Evolutionary conservation across 1,139 yeast genomes (phyloP).

Genomic region (Williopsis jadinii): DNA sequence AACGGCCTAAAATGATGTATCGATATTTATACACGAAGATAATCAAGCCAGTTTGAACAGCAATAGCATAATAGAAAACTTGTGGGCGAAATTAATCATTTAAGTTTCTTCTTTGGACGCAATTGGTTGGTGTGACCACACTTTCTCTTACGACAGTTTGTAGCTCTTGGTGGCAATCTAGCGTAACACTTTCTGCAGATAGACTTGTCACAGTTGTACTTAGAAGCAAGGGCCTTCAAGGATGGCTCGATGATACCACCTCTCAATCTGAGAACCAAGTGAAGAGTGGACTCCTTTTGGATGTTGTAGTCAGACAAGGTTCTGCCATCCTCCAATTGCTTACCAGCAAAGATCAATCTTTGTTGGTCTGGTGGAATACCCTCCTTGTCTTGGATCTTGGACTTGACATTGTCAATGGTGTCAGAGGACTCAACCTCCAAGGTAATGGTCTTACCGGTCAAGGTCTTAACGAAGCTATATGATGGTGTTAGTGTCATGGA

Average conservation of each 20-base stretch:
- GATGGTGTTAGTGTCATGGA: constrained; percentile 5
- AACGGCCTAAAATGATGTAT: too few relatives aligned
- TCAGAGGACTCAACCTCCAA: constrained; percentile 92
- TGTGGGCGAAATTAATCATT: constrained; percentile 38
- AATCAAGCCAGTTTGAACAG: too few relatives aligned
- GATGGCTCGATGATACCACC: constrained; percentile 99
- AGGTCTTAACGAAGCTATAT: constrained; percentile 75
- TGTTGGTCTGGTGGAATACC: constrained; percentile 95
- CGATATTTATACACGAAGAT: too few relatives aligned
- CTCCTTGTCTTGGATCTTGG: constrained; percentile 92
- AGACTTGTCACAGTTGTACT: constrained; percentile 99
- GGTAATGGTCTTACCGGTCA: constrained; percentile 88
- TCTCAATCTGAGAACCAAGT: constrained; percentile 85
- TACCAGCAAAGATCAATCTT: constrained; percentile 89
- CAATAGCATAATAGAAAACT: too few relatives aligned
- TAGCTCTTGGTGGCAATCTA: constrained; percentile 99
- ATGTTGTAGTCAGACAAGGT: constrained; percentile 91
- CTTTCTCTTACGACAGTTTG: constrained; percentile 99
- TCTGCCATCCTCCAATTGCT: constrained; percentile 92
- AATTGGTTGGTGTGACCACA: constrained; percentile 99
- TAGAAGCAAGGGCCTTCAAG: constrained; percentile 97
- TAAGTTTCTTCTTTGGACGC: constrained; percentile 99
- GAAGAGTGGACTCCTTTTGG: constrained; percentile 88
- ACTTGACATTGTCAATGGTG: constrained; percentile 90
- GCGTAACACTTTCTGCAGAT: constrained; percentile 99